phyloP scores from a whole-genome alignment of 495 filamentous ascomycete genomes.

The Lasiosphaeriaceae sp. region DNA sequence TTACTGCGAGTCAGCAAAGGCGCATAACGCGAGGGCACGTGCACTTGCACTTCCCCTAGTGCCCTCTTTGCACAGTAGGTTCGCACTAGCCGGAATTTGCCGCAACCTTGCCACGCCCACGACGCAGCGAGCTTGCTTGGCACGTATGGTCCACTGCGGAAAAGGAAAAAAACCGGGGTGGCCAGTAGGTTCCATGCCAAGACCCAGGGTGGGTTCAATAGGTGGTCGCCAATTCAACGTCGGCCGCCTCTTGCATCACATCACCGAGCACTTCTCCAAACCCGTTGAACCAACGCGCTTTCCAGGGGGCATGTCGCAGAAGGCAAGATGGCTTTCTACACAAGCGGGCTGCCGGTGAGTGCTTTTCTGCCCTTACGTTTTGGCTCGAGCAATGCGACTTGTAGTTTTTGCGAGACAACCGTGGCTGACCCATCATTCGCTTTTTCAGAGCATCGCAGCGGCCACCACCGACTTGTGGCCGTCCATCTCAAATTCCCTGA shows the following conservation, averaged over 20 bases:
- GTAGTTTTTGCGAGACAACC: no score
- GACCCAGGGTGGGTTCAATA: neutral
- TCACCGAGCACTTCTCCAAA: slow-evolving; percentile 2
- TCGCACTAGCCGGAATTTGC: no score
- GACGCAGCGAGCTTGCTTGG: no score
- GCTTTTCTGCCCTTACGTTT: neutral
- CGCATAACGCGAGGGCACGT: no score
- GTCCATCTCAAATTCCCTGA: slow-evolving; percentile 46
- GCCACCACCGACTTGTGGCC: slow-evolving; percentile 54
- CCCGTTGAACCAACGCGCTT: neutral
- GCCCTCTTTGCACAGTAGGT: no score
- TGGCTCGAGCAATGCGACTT: no score
- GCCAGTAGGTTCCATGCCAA: slow-evolving; percentile 7
- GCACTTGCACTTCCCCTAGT: no score
- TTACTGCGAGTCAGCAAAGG: neutral
- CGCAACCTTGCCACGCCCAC: no score
- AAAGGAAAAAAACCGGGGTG: slow-evolving; percentile 14
- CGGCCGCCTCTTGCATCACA: slow-evolving; percentile 8
- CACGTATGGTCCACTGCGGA: neutral
- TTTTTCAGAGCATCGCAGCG: slow-evolving; percentile 42
- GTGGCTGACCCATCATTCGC: neutral
- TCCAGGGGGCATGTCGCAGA: slow-evolving; percentile 6
- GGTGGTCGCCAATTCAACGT: slow-evolving; percentile 10
- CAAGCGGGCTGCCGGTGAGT: slow-evolving; percentile 41
- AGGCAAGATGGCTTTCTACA: slow-evolving; percentile 39